A percentile compares a stretch with the other conserved stretches of the same genome.
These are phyloP conservation scores for Balansia obtecta DNA, from an alignment of 2,329 filamentous ascomycete species.

Conservation along the genomic window DNA sequence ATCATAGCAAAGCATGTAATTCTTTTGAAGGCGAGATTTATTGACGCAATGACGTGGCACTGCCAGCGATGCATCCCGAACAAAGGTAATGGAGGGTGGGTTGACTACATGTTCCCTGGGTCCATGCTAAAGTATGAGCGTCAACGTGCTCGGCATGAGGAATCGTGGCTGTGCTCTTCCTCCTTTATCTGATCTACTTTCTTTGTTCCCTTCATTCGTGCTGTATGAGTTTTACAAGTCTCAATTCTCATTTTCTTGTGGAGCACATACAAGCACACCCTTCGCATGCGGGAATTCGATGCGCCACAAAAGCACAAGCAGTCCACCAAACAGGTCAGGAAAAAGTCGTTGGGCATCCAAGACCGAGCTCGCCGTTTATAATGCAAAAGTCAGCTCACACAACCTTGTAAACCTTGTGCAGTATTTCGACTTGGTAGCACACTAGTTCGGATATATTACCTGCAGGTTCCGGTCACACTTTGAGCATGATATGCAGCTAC, in stretches of 20 bases:
- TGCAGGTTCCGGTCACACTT: constrained; percentile 1
- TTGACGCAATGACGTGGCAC: constrained; percentile 1
- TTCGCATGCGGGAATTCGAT: background rate
- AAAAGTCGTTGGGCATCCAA: constrained; percentile 3
- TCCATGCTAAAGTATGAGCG: background rate
- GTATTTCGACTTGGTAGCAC: background rate
- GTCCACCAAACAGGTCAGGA: background rate
- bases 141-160: background rate
- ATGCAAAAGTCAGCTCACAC: background rate
- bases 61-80: background rate
- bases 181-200: no score
- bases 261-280: background rate
- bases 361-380: background rate
- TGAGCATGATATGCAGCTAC: background rate
- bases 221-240: background rate
- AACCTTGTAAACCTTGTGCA: background rate
- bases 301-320: background rate
- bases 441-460: background rate
- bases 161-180: background rate
- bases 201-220: no score
- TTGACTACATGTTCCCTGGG: background rate
- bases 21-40: no score
- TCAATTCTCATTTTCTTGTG: background rate
- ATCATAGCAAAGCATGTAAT: no score
- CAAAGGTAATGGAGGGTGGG: background rate